Conservation (phyloP, 495 filamentous ascomycete species). For the Paragyromitra xinjiangensis region DNA sequence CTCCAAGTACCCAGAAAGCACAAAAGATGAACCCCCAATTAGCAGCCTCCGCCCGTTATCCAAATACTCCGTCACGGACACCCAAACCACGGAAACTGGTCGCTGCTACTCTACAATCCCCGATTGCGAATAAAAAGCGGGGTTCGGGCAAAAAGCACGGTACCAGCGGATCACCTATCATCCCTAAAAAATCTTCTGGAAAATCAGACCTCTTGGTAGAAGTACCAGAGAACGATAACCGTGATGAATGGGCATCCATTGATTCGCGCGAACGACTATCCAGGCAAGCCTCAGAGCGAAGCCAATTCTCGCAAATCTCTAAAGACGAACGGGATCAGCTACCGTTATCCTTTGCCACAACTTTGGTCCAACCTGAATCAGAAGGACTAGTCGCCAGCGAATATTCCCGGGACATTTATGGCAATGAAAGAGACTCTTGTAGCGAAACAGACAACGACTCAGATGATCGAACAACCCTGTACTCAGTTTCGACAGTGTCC, state of each 20-base stretch:
- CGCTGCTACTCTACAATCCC: constrained; percentile 9
- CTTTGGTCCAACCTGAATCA: constrained; percentile 20
- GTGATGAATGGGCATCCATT: constrained; percentile 33
- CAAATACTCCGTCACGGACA: constrained; percentile 7
- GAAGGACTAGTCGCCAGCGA: constrained; percentile 2
- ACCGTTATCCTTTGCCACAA: constrained; percentile 25
- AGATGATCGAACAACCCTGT: constrained; percentile 50
- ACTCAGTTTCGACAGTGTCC: constrained; percentile 50
- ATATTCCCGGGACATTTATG: constrained; percentile 9
- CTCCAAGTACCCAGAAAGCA: constrained; percentile 30
- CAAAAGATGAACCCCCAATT: constrained; percentile 16
- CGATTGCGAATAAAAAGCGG: constrained; percentile 21
- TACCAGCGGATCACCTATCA: background rate
- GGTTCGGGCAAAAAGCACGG: background rate
- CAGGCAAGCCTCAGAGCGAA: constrained; percentile 8
- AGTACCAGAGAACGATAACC: constrained; percentile 7
- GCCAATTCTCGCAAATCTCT: constrained; percentile 11
- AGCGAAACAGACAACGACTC: constrained; percentile 35
- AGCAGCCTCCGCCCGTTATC: background rate
- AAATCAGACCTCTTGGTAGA: constrained; percentile 24
- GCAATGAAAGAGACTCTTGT: constrained; percentile 12
- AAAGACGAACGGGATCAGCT: constrained; percentile 17
- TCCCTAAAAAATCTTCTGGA: background rate
- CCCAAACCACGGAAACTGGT: constrained; percentile 20
- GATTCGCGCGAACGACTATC: constrained; percentile 20